Conservation (phyloP, 768 basidiomycete genomes). For the Russula compacta region DNA sequence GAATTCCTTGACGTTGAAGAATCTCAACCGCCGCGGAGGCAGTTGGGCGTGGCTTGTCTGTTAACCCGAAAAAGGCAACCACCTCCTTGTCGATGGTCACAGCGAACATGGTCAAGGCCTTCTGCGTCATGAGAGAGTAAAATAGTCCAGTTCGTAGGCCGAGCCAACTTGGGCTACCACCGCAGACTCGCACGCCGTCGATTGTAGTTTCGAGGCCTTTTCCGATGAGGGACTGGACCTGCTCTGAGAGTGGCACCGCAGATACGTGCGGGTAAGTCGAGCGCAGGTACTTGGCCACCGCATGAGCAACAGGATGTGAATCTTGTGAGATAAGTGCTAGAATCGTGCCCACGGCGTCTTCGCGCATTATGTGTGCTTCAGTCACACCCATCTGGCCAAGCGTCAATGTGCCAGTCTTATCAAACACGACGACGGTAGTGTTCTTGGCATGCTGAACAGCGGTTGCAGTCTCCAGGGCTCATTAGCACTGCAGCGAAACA, state of each 20-base stretch:
- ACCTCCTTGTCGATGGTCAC: conserved; percentile 25
- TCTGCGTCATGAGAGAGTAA: conserved; percentile 28
- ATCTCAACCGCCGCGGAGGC: conserved; percentile 29
- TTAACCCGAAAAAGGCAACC: conserved; percentile 32
- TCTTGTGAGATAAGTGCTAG: conserved; percentile 28
- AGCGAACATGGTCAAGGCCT: conserved; percentile 39
- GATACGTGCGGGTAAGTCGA: neutral
- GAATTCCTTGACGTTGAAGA: conserved; percentile 30
- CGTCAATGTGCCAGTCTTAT: conserved; percentile 56
- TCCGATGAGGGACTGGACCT: conserved; percentile 28
- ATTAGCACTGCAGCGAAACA: neutral
- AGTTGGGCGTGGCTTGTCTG: conserved; percentile 39
- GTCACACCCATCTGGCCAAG: conserved; percentile 34
- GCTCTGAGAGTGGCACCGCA: conserved; percentile 4
- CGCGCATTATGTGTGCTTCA: conserved; percentile 26
- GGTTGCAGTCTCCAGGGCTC: conserved; percentile 4
- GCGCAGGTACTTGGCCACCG: conserved; percentile 27
- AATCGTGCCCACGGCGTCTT: conserved; percentile 22
- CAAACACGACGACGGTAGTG: conserved; percentile 40
- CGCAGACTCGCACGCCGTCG: conserved; percentile 27
- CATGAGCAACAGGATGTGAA: conserved; percentile 31
- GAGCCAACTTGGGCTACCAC: conserved; percentile 32
- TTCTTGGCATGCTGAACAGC: conserved; percentile 22
- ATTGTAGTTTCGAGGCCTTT: conserved; percentile 31
- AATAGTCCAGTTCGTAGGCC: conserved; percentile 23